Percentiles rank a stretch among this genome's conserved stretches.
phyloP scores from a whole-genome alignment of 768 basidiomycete genomes.

The Trametes cubensis region DNA sequence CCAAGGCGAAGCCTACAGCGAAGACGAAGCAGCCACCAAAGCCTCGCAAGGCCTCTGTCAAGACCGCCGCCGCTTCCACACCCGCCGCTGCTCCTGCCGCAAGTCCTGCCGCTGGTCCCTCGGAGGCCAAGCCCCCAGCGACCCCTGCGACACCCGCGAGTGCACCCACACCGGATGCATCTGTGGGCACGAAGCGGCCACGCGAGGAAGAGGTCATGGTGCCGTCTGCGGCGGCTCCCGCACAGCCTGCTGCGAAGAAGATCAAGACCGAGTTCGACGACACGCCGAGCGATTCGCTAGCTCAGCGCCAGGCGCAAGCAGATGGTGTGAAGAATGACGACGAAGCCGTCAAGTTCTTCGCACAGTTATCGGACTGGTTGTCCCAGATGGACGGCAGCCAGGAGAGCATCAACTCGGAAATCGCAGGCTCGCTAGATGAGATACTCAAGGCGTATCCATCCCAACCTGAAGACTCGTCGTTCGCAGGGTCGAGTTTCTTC shows the following conservation, averaged over 20 bases:
- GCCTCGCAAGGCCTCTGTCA: slow-evolving; percentile 36
- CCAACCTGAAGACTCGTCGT: slow-evolving; percentile 36
- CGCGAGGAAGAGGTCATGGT: slow-evolving; percentile 51
- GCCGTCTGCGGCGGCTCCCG: slow-evolving; percentile 1
- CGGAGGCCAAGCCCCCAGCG: slow-evolving; percentile 30
- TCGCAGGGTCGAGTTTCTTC: slow-evolving; percentile 35
- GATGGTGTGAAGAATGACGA: slow-evolving; percentile 65
- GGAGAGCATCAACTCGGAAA: slow-evolving; percentile 46
- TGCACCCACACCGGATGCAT: slow-evolving; percentile 24
- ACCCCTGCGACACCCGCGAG: slow-evolving; percentile 25
- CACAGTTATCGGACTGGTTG: slow-evolving; percentile 65
- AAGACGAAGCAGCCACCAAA: slow-evolving; percentile 42
- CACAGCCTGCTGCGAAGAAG: slow-evolving; percentile 47
- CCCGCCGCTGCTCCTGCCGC: slow-evolving; percentile 36
- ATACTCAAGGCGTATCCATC: slow-evolving; percentile 59
- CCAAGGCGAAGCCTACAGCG: slow-evolving; percentile 54
- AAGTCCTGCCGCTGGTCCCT: slow-evolving; percentile 38
- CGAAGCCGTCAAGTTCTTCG: slow-evolving; percentile 63
- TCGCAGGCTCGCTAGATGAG: slow-evolving; percentile 63
- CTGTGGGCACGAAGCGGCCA: slow-evolving; percentile 45
- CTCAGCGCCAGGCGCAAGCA: slow-evolving; percentile 42
- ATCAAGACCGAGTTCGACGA: slow-evolving; percentile 73
- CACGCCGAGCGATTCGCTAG: slow-evolving; percentile 52
- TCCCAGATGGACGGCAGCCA: slow-evolving; percentile 52
- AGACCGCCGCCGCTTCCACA: slow-evolving; percentile 20